phyloP scores from a whole-genome alignment of 1,139 yeast genomes.

The Magnusiomyces fungicola region DNA sequence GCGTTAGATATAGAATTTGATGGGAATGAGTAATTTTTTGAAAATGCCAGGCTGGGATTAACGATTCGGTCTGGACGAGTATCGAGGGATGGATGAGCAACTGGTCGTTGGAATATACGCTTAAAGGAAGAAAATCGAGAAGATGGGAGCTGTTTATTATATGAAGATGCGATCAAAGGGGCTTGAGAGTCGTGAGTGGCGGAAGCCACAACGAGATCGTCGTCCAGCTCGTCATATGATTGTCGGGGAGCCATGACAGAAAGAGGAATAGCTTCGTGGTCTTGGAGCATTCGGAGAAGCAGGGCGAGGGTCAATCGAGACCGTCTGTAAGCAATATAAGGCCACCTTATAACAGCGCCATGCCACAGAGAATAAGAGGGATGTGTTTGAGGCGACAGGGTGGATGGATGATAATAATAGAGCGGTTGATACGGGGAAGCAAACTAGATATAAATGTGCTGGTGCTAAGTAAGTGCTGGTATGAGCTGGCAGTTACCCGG shows the following conservation, averaged over 20 bases:
- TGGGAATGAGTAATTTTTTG: slow-evolving; percentile 39
- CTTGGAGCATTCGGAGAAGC: slow-evolving; percentile 2
- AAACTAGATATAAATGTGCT: too few relatives aligned
- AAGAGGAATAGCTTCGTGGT: background rate
- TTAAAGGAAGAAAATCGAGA: too few relatives aligned
- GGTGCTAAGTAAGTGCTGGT: too few relatives aligned
- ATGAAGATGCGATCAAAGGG: slow-evolving; percentile 16
- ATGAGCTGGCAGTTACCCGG: too few relatives aligned
- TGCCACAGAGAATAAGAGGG: too few relatives aligned
- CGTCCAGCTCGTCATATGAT: background rate
- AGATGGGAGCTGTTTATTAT: too few relatives aligned
- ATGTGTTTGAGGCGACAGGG: too few relatives aligned
- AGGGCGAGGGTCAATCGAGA: slow-evolving; percentile 3
- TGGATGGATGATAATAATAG: too few relatives aligned
- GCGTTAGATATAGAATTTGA: slow-evolving; percentile 89
- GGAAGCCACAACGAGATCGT: slow-evolving; percentile 5
- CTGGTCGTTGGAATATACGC: too few relatives aligned
- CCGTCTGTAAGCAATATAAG: slow-evolving; percentile 2
- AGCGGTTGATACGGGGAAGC: too few relatives aligned
- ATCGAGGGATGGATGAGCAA: too few relatives aligned
- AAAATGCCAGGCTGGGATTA: slow-evolving; percentile 9
- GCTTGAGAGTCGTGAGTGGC: slow-evolving; percentile 16
- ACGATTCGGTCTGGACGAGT: slow-evolving; percentile 17
- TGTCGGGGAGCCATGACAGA: background rate
- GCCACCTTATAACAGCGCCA: slow-evolving; percentile 5